These are phyloP conservation scores for Trypanosoma brucei DNA, from an alignment of 208 protist species.

Conservation along the genomic window DNA sequence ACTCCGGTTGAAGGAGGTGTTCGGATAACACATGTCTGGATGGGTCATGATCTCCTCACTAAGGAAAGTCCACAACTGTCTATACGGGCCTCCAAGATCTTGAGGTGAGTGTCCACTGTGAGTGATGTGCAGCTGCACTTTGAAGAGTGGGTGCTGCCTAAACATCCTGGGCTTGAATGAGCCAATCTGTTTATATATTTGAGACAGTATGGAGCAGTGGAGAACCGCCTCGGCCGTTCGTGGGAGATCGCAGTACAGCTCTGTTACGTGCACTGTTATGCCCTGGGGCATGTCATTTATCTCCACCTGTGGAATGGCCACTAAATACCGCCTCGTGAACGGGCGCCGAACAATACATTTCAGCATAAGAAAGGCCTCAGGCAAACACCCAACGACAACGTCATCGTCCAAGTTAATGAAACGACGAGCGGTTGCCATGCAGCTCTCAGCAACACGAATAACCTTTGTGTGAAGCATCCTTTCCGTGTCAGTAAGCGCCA, in stretches of 20 bases:
- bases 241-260: conserved; percentile 70
- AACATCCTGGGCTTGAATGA: conserved; percentile 61
- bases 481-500: conserved; percentile 26
- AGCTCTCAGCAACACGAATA: conserved; percentile 79
- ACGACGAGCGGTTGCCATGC: conserved; percentile 79
- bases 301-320: conserved; percentile 64
- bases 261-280: conserved; percentile 71
- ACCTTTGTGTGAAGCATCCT: conserved; percentile 52
- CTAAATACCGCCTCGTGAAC: conserved; percentile 68
- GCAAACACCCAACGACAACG: conserved; percentile 56
- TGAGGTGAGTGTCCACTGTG: conserved; percentile 69
- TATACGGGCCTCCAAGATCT: conserved; percentile 87
- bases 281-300: conserved; percentile 29
- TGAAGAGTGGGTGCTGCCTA: conserved; percentile 67
- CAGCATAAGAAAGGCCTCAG: conserved; percentile 69
- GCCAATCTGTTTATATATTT: conserved; percentile 87
- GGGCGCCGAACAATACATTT: conserved; percentile 80
- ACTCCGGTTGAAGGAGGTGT: conserved; percentile 82
- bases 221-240: conserved; percentile 72
- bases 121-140: conserved; percentile 80
- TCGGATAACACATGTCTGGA: conserved; percentile 78
- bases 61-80: conserved; percentile 87
- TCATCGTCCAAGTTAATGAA: conserved; percentile 85
- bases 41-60: conserved; percentile 84
- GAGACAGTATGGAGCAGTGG: conserved; percentile 71